Evolutionary conservation across 352 stramenopile genomes (phyloP), one percentile per base, ranked within the genome.

Genomic region (Chrysophaeum taylorii): DNA sequence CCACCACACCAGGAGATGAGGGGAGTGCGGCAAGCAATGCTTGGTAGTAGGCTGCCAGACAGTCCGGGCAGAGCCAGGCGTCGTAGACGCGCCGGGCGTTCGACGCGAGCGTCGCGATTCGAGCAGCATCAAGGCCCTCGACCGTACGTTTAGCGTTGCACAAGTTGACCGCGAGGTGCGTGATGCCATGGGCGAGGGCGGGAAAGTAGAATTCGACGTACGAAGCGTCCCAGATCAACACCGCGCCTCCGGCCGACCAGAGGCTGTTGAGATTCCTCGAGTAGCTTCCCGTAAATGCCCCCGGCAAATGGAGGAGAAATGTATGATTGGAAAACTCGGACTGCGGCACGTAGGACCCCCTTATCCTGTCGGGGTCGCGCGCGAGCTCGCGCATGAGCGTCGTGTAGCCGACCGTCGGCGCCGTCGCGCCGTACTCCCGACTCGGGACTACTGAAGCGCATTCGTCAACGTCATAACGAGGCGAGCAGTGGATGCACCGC

Each of bases 191-290:
- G 5, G 15, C 4, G 15, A 63, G 33, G 23, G 7, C 52, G 7
- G 52, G 52, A 23, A 63, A 63, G 52, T 63, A 63, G 52, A 63
- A 63, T 33, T 63, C 52, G 52, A 39, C 33, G 52, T 63, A 63
- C 2, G 52, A 9, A 25, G 52, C 52, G 27, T 9, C 52, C 52
- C 52, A 63, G n/a, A 63, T 5, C 25, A 63, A 23, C 5, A 63
- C 52, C 27, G 39, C 52, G 52, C 27, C 7, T 2, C 52, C 52
- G n/a, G 4, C 27, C 7, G 27, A 7, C 52, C 52, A 63, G 27
- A 63, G 33, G 15, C n/a, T 12, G 33, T 63, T 63, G 27, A 63
- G 52, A 23, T 63, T 63, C 12, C 52, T 25, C 4, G 27, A 41
- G 52, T 63, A 63, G 52, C 7, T 36, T 9, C 52, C 52, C 52